Evolutionary conservation across 495 filamentous ascomycete species (phyloP), one percentile per base, ranked within the genome.

Genomic region (Bombardia bombarda): DNA sequence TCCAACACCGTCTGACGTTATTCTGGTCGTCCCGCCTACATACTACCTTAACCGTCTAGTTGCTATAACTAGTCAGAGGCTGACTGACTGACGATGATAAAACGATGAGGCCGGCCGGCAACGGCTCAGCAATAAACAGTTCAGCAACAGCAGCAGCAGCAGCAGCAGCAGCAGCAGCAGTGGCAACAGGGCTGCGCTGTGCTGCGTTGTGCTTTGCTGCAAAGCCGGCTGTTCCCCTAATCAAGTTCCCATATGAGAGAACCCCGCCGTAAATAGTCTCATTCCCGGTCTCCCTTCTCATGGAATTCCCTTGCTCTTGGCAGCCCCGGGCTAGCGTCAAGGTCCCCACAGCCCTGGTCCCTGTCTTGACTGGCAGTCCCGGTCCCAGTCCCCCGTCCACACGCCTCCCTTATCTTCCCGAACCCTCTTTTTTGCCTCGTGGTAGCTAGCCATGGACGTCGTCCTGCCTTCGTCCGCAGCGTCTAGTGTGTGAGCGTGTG

Each of bases 351-450:
- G 40, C 50, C 56, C 52, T 43, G 46, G 56, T 52, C 58, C 58
- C 37, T 56, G 57, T 50, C 41, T 31, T 47, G 32, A 19, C 47
- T 61, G 52, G 42, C 41, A 59, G 45, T 52, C 58, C 57, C 55
- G 52, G 55, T 45, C 45, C 51, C 51, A 53, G 35, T 46, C 36
- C 51, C 51, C 37, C 38, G 18, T 50, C 40, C 50, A 52, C 42
- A 43, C 43, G 44, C 44, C 43, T 49, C 52, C n/a, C 56, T 57
- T 59, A 57, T 59, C 58, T 58, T 61, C 58, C 58, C 58, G 58
- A 61, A 61, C 58, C 58, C 55, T 59, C 45, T 58, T 59, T 54
- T 56, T 57, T 55, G 50, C 58, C 58, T 58, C 58, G 58, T 61
- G 58, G 58, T 54, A 53, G 46, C 47, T 50, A 32, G 45, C 50